Base-by-base conservation (phyloP, 345 rosid species). In the Corchorus olitorius region DNA sequence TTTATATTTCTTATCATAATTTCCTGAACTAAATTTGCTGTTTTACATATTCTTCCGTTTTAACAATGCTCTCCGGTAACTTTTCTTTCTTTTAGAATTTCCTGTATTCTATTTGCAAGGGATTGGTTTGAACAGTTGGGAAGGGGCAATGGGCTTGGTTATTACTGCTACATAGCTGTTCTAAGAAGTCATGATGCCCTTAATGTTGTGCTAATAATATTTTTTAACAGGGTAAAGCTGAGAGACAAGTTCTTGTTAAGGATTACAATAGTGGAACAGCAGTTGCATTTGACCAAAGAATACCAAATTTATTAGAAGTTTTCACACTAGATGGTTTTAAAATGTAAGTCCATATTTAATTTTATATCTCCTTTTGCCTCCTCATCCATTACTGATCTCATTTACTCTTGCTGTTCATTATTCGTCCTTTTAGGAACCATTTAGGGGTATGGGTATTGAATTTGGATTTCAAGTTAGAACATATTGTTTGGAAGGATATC, bases 161-260 rank as follows among this genome's bases (percentile, higher is more conserved):
- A 15, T 58, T 41, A 2, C 71, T 58, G 13, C 20, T 8, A 43
- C 8, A 17, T 45, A 27, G 22, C 14, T 73, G 10, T 56, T 55
- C 22, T 22, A 67, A 39, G 67, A 13, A 48, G 50, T 15, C 37
- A 41, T n/a, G 56, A 22, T 50, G 56, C 74, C 11, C 5, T 68
- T 37, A 59, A 46, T 60, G 35, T 37, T 66, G 74, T 50, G 62
- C 62, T 39, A 56, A 65, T 45, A 34, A 60, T 33, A 27, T 81
- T 73, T 6, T 77, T 80, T 70, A 78, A 56, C 86, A 95, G 99
- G 90, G 91, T 74, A 64, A 75, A 77, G 90, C 85, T 71, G 99
- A 96, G 89, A 91, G 98, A 74, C 97, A 89, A 83, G 97, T 96
- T 76, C 98, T 96, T 76, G 97, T 94, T 67, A 88, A 84, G 82